These are phyloP conservation scores for Erysimum pusillum DNA, from an alignment of 441 rosid genomes.

Conservation along the genomic window DNA sequence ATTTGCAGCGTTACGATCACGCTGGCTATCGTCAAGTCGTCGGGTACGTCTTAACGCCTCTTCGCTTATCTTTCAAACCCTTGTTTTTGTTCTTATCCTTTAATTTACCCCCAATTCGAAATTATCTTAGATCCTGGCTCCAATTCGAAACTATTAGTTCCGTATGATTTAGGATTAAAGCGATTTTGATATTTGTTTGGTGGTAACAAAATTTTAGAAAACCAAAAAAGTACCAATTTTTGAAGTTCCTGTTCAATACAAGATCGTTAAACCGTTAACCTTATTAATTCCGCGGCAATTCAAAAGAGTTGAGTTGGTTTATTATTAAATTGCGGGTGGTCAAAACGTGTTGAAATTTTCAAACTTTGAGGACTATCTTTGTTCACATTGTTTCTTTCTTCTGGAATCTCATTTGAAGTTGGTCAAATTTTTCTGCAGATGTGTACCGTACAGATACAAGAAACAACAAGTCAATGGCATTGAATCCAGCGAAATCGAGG, in stretches of 20 bases:
- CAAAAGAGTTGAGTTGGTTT: not conserved
- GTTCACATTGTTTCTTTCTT: not conserved
- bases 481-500: conserved; percentile 51
- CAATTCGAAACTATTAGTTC: not conserved
- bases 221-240: not conserved
- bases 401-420: conserved; percentile 20
- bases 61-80: not conserved
- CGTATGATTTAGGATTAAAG: not conserved
- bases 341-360: conserved; percentile 5
- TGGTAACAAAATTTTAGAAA: not conserved
- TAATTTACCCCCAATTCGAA: not conserved
- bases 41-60: conserved; percentile 52
- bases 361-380: not conserved
- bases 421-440: conserved; percentile 53
- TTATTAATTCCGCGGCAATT: conserved; percentile 10
- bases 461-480: conserved; percentile 31
- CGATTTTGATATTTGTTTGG: not conserved
- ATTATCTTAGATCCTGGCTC: not conserved
- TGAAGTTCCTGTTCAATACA: not conserved
- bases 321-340: not conserved
- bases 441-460: conserved; percentile 76
- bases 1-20: conserved; percentile 66
- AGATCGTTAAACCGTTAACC: conserved; percentile 11
- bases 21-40: conserved; percentile 75
- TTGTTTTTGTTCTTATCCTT: not conserved